phyloP scores from a whole-genome alignment of 176 grass and related monocot genomes.

The Musa schizocarpa region DNA sequence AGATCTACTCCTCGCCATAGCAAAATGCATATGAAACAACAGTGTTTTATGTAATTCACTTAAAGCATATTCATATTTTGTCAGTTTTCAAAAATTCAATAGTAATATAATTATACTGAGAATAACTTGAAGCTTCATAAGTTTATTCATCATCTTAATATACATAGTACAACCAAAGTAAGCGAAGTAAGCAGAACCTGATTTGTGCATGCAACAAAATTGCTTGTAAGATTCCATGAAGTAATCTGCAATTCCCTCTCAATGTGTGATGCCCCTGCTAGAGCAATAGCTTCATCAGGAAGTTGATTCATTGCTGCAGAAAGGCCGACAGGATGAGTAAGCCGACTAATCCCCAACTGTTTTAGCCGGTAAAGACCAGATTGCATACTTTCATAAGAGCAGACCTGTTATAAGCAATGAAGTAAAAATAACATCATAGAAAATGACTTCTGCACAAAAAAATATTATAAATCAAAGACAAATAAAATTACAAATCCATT shows the following conservation, averaged over 20 bases:
- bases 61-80: neutral
- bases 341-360: constrained; percentile 72
- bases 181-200: constrained; percentile 39
- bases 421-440: neutral
- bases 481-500: neutral
- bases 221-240: constrained; percentile 87
- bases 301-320: constrained; percentile 82
- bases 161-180: neutral
- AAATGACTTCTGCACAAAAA: neutral
- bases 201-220: constrained; percentile 89
- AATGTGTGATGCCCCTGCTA: constrained; percentile 82
- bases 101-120: constrained; percentile 8
- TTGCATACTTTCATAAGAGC: constrained; percentile 95
- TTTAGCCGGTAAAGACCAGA: constrained; percentile 72
- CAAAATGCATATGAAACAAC: neutral
- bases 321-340: constrained; percentile 61
- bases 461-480: neutral
- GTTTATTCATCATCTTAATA: too few species aligned
- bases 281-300: constrained; percentile 87
- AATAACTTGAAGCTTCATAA: neutral
- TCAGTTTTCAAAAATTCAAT: neutral
- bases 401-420: constrained; percentile 39
- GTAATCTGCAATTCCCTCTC: constrained; percentile 95
- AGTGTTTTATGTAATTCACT: neutral
- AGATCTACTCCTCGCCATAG: neutral